Conservation (phyloP, 2,329 filamentous ascomycete genomes). For the Ilyonectria robusta region DNA sequence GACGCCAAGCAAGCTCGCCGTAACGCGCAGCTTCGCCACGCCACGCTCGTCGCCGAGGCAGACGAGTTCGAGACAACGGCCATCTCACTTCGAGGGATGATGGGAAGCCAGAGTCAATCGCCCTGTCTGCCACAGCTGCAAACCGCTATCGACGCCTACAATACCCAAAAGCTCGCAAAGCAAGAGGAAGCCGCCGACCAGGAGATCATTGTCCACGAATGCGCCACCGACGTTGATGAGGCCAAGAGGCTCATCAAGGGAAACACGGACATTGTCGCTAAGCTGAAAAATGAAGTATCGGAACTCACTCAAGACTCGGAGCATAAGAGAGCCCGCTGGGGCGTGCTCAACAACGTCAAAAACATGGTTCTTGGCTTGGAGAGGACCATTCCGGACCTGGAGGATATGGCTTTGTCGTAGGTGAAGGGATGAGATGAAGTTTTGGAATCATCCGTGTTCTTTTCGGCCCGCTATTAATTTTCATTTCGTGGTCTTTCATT, state of each 20-base stretch:
- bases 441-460: too few species aligned
- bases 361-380: not conserved
- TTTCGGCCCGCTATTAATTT: too few species aligned
- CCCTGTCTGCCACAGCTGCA: not conserved
- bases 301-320: too few species aligned
- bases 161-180: not conserved
- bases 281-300: not conserved
- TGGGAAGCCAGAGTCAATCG: not conserved
- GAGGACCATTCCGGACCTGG: not conserved
- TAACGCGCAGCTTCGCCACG: not conserved
- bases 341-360: not conserved
- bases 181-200: not conserved
- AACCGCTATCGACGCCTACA: not conserved
- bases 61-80: not conserved
- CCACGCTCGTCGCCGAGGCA: not conserved
- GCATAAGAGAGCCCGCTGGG: too few species aligned
- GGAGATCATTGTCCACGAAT: not conserved
- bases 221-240: not conserved
- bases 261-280: not conserved
- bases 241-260: not conserved
- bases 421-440: not conserved
- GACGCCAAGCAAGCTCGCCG: not conserved
- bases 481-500: too few species aligned
- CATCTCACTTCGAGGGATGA: not conserved
- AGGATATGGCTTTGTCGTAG: slow-evolving; percentile 2